Conservation (phyloP, 768 basidiomycete genomes). For the Kwoniella sp. region DNA sequence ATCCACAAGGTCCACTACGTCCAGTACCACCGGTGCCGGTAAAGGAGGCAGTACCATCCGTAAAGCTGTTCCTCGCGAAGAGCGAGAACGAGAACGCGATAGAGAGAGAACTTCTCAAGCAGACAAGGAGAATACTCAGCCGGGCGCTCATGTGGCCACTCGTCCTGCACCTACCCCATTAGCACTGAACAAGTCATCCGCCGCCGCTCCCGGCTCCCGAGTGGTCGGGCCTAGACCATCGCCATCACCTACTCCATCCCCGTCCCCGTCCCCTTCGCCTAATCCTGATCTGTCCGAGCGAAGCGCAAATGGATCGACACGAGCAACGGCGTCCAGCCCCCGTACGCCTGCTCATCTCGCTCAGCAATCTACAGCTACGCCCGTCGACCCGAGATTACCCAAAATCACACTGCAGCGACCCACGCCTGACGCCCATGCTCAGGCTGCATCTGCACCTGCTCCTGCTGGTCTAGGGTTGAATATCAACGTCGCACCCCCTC, state of each 20-base stretch:
- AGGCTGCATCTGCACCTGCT: not conserved
- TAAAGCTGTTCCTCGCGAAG: conserved; percentile 22
- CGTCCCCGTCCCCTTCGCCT: conserved; percentile 1
- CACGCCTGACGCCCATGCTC: conserved; percentile 26
- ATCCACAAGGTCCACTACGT: conserved; percentile 12
- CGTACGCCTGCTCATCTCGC: conserved; percentile 15
- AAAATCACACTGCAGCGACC: conserved; percentile 44
- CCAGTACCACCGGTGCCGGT: not conserved
- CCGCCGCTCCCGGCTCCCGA: conserved; percentile 15
- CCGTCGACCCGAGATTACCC: conserved; percentile 33
- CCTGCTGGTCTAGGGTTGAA: conserved; percentile 31
- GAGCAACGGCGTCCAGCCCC: not conserved
- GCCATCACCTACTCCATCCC: conserved; percentile 7
- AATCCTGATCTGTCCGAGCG: conserved; percentile 9
- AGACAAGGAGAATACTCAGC: conserved; percentile 13
- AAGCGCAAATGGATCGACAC: not conserved
- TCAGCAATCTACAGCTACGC: conserved; percentile 21
- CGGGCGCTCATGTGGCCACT: conserved; percentile 8
- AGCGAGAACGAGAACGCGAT: conserved; percentile 15
- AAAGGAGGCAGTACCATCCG: conserved; percentile 5
- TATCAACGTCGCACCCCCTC: conserved; percentile 18
- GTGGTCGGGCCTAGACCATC: conserved; percentile 20
- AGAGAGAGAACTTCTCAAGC: too few species aligned
- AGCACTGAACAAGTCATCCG: conserved; percentile 4
- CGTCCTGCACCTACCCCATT: conserved; percentile 18